Conservation (phyloP, 176 grass and related monocot genomes). For the Sorghum bicolor region DNA sequence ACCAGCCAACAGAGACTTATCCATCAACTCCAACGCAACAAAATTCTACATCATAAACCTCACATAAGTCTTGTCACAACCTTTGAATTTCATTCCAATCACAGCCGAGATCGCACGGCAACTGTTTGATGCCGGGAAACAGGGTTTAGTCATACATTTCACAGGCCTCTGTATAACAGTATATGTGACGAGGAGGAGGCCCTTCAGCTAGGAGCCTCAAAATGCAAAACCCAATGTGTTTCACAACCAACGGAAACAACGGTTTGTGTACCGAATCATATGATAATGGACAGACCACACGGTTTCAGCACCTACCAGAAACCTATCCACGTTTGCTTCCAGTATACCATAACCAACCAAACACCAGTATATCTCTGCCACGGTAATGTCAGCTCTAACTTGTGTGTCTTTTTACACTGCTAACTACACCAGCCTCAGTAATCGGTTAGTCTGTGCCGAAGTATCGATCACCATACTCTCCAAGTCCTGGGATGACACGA, state of each 20-base stretch:
- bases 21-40: neutral
- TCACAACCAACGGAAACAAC: neutral
- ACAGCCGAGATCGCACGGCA: conserved; percentile 17
- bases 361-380: conserved; percentile 42
- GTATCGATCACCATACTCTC: conserved; percentile 88
- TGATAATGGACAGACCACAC: conserved; percentile 1
- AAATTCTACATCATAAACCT: neutral
- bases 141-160: conserved; percentile 16
- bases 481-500: conserved; percentile 80
- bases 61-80: neutral
- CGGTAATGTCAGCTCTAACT: conserved; percentile 30
- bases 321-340: conserved; percentile 12
- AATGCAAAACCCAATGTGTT: neutral
- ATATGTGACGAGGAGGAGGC: neutral
- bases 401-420: neutral
- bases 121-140: neutral
- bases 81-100: conserved; percentile 13
- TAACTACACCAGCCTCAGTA: neutral
- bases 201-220: neutral
- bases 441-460: conserved; percentile 69
- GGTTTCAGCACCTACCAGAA: neutral
- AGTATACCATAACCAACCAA: conserved; percentile 35
- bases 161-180: neutral
- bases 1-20: too few species aligned
- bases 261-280: neutral